Conservation (phyloP, 2,329 filamentous ascomycete species). For the Diaporthe ilicicola region DNA sequence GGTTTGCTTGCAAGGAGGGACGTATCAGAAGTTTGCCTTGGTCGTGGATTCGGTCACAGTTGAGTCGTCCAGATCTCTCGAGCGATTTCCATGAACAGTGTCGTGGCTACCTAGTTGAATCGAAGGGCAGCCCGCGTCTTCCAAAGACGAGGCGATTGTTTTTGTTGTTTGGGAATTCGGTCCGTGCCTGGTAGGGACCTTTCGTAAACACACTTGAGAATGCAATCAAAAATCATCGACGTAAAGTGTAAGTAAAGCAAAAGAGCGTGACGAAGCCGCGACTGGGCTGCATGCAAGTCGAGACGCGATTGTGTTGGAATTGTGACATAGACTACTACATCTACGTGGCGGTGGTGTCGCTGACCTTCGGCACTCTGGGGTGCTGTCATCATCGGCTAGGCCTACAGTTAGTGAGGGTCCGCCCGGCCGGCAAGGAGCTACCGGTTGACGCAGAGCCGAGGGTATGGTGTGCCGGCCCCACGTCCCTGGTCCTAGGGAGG, state of each 20-base stretch:
- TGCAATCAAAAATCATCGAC: slow-evolving; percentile 6
- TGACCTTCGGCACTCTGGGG: background rate
- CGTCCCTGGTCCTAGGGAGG: background rate
- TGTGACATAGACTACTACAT: background rate
- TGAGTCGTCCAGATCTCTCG: slow-evolving; percentile 5
- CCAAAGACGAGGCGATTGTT: slow-evolving; percentile 2
- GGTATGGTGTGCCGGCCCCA: background rate
- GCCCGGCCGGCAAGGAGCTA: background rate
- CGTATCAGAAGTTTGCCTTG: background rate
- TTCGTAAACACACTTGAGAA: background rate
- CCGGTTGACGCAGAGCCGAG: background rate
- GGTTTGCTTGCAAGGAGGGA: background rate
- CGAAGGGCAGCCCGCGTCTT: slow-evolving; percentile 25
- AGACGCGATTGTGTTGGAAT: slow-evolving; percentile 7
- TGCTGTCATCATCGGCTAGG: slow-evolving; percentile 15
- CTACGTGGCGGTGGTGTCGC: slow-evolving; percentile 9
- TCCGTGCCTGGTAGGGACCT: background rate
- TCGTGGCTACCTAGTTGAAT: background rate
- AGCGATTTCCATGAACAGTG: background rate
- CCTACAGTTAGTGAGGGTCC: background rate
- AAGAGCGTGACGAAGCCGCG: slow-evolving; percentile 17
- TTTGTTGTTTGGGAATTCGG: slow-evolving; percentile 12
- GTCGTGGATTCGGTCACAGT: background rate
- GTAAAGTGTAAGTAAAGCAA: slow-evolving; percentile 12
- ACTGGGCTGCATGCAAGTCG: slow-evolving; percentile 3